These are phyloP conservation scores for Dalechampia spathulata DNA, from an alignment of 441 rosid genomes.

Conservation along the genomic window DNA sequence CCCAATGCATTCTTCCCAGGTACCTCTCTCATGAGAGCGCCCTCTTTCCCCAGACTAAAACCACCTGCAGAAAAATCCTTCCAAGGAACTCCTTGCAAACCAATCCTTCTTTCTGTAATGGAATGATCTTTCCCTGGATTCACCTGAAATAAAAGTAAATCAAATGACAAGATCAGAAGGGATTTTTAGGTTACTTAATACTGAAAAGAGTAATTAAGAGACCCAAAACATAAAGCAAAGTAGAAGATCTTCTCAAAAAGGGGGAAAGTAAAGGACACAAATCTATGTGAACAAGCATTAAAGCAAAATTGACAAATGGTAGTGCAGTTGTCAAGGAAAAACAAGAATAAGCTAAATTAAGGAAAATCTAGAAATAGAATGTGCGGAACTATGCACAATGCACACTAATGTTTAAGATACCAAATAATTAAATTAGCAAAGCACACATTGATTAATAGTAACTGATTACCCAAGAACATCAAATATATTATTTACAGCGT, in stretches of 20 bases:
- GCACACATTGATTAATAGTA: not conserved
- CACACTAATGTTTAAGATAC: not conserved
- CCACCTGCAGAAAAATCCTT: conserved; percentile 55
- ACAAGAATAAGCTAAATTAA: conserved; percentile 8
- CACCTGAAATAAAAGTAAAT: conserved; percentile 41
- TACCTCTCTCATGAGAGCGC: conserved; percentile 36
- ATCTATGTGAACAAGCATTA: conserved; percentile 11
- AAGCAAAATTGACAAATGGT: not conserved
- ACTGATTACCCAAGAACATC: not conserved
- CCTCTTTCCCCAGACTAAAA: conserved; percentile 51
- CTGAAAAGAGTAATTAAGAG: conserved; percentile 9
- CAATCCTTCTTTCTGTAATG: conserved; percentile 43
- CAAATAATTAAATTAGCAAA: not conserved
- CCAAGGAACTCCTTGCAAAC: conserved; percentile 70
- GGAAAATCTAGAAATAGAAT: not conserved
- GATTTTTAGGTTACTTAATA: conserved; percentile 13
- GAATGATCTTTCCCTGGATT: conserved; percentile 38
- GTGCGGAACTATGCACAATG: not conserved
- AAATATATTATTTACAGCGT: not conserved
- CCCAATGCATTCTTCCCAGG: conserved; percentile 28
- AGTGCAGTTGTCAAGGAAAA: not conserved
- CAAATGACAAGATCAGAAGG: conserved; percentile 11
- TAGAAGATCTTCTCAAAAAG: not conserved
- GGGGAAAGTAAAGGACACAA: conserved; percentile 6
- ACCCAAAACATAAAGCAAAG: conserved; percentile 20